A percentile compares a stretch with the other conserved stretches of the same genome.
Evolutionary conservation across 2,329 filamentous ascomycete genomes (phyloP).

Genomic region (Colletotrichum costaricense): DNA sequence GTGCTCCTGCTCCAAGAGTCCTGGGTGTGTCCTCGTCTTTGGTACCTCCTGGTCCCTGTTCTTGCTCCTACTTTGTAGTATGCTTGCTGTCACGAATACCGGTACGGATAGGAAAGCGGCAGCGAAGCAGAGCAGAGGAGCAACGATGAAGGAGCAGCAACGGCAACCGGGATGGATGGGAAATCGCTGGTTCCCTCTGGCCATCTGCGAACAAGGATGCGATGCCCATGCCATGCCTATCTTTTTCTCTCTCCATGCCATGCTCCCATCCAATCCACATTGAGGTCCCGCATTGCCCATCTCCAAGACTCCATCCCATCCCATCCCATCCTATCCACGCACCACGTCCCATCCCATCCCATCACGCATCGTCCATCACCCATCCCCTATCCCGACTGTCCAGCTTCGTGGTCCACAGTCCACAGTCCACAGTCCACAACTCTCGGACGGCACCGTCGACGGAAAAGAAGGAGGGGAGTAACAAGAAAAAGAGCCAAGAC

Average conservation of each 20-base stretch:
- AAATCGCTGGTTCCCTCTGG: conserved; percentile 21
- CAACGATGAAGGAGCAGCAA: not conserved
- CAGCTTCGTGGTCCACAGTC: conserved; percentile 14
- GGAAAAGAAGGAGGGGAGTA: not conserved
- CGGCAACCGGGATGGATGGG: conserved; percentile 16
- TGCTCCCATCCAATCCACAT: conserved; percentile 22
- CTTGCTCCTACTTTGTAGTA: not conserved
- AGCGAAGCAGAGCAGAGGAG: not conserved
- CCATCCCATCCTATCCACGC: conserved; percentile 15
- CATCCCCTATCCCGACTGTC: conserved; percentile 22
- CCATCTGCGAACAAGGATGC: conserved; percentile 11
- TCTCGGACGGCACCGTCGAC: conserved; percentile 19
- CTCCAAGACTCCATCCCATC: conserved; percentile 26
- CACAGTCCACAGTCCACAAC: conserved; percentile 20
- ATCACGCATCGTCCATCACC: not conserved
- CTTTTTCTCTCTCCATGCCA: conserved; percentile 25
- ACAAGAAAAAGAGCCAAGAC: conserved; percentile 24
- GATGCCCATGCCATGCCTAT: conserved; percentile 24
- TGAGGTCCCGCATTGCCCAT: conserved; percentile 4
- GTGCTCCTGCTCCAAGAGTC: not conserved
- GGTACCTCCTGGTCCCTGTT: not conserved
- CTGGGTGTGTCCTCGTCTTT: not conserved
- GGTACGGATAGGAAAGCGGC: not conserved
- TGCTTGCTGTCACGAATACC: not conserved
- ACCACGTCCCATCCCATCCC: conserved; percentile 7